Base-by-base conservation (phyloP, 2,329 filamentous ascomycete species). In the Fusarium napiforme region DNA sequence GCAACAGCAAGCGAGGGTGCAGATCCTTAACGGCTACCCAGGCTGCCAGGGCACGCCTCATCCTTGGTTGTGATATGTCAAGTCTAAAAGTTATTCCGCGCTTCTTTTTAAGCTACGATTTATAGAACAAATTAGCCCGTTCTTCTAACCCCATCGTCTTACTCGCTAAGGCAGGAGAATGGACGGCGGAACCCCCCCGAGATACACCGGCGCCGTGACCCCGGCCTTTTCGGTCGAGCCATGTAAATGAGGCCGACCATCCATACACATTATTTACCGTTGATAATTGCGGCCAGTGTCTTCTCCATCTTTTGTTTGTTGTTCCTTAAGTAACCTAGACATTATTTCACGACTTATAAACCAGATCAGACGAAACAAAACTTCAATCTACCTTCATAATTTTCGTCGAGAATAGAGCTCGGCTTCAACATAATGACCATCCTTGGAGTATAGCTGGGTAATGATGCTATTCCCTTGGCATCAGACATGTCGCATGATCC, bases 271-370 rank as follows among this genome's bases (percentile, higher is more conserved):
- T 57, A 57, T 34, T n/a, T 47, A 45, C 39, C 19, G 28, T 61
- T 53, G 19, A 60, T 70, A 53, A 56, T 42, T 60, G 34, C 42
- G 42, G 45, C 39, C 47, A 39, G 10, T 53, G 46, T 58, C 23
- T 55, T 60, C 62, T 49, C 70, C 70, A 71, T 73, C 57, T 71
- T 73, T 73, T 67, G 71, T 73, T 73, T 73, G 49, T 47, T 57
- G 45, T 39, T 47, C 18, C 21, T 49, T n/a, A 21, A 26, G 39
- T 53, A 62, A 40, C 66, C 70, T 30, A 63, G 70, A 52, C 55
- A 55, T 71, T 73, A 73, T 62, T 67, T 52, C 60, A 50, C 47
- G 56, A 57, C 62, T 50, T 71, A 71, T 71, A 67, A 57, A n/a
- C 61, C 45, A 71, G 34, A 61, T n/a, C 45, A 56, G 62, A 37